A percentile compares a stretch with the other conserved stretches of the same genome.
Conservation (phyloP, 2,329 filamentous ascomycete genomes). For the Hypomyces rosellus region DNA sequence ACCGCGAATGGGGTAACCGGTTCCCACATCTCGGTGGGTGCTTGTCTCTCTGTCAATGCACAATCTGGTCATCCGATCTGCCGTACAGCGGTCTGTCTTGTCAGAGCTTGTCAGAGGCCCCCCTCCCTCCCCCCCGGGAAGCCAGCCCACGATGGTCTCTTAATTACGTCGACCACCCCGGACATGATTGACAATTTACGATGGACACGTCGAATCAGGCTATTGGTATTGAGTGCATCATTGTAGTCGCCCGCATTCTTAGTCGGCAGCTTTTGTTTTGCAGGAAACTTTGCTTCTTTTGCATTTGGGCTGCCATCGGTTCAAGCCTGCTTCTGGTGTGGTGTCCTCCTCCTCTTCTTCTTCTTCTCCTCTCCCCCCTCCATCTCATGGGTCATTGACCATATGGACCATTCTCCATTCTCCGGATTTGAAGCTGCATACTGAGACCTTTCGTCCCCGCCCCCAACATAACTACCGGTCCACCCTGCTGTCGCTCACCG, state of each 20-base stretch:
- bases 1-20: slow-evolving; percentile 9
- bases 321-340: slow-evolving; percentile 2
- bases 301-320: slow-evolving; percentile 12
- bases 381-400: background rate
- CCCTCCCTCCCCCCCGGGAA: background rate
- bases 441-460: slow-evolving; percentile 5
- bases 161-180: background rate
- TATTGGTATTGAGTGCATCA: slow-evolving; percentile 5
- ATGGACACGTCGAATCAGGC: slow-evolving; percentile 5
- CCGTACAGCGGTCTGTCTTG: background rate
- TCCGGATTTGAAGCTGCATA: slow-evolving; percentile 12
- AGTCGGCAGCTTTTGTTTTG: background rate
- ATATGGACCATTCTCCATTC: slow-evolving; percentile 1
- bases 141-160: background rate
- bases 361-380: background rate
- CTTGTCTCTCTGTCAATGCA: slow-evolving; percentile 8
- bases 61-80: slow-evolving; percentile 10
- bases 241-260: background rate
- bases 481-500: slow-evolving; percentile 12
- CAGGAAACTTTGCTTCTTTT: background rate
- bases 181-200: slow-evolving; percentile 4
- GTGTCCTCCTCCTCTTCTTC: background rate
- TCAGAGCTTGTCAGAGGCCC: background rate
- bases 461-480: slow-evolving; percentile 11
- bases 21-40: slow-evolving; percentile 4